Base-by-base conservation (phyloP, 2,329 filamentous ascomycete species). In the Phialophora tarda region DNA sequence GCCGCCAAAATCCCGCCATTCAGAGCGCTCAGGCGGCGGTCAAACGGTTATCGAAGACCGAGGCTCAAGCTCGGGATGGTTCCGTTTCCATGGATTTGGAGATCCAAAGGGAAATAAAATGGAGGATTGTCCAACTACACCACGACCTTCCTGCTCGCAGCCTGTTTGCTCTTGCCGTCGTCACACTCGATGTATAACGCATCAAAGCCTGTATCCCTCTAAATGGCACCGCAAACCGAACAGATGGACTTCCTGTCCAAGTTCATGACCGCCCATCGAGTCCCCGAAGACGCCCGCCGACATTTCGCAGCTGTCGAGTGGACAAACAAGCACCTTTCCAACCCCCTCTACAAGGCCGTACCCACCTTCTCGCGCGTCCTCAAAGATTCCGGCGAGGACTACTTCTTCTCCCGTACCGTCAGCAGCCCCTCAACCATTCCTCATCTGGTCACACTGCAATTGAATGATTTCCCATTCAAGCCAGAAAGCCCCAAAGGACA, bases 381-480 rank as follows among this genome's bases (percentile, higher is more conserved):
- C 68, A 82, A 82, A 67, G 66, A 73, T 38, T 75, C 75, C 10
- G 79, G 79, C 54, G 80, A 82, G 74, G 79, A 82, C 63, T 76
- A 76, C 60, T 82, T 77, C 73, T 78, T 82, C 63, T 74, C 77
- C 8, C 69, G 72, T 32, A 81, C 79, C 0, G 70, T 82, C 38
- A 76, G 71, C 41, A 79, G 79, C 7, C 56, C 74, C 0, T 68
- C 70, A 14, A 81, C 80, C 26, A 80, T 82, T 59, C 80, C 80
- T 2, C 76, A 79, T 60, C 70, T 77, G 32, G 71, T 80, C 23
- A 80, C 78, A 1, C 74, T 82, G 1, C 77, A 77, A 65, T 74
- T 76, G 21, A 73, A 74, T 47, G 65, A 76, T 6, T 72, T 77
- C 24, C 53, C 62, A n/a, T 56, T 55, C 14, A 50, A 59, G 4